A percentile compares a stretch with the other conserved stretches of the same genome.
phyloP scores from a whole-genome alignment of 306 rosid genomes.

The Castanospermum australe region DNA sequence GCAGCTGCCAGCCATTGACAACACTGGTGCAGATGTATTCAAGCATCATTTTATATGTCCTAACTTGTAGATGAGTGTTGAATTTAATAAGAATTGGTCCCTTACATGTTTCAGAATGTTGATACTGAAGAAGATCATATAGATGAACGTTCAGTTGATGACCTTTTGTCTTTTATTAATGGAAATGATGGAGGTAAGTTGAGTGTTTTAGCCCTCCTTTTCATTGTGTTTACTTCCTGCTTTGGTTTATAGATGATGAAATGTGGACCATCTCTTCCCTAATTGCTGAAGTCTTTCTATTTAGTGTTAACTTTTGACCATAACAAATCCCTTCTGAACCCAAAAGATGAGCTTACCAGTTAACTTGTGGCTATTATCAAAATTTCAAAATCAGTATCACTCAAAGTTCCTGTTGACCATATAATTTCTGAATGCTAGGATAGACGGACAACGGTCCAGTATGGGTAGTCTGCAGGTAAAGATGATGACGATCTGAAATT shows the following conservation, averaged over 20 bases:
- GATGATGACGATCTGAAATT: not conserved
- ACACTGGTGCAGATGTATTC: not conserved
- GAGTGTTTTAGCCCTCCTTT: slow-evolving; percentile 3
- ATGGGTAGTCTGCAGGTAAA: not conserved
- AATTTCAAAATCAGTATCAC: not conserved
- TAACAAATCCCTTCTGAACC: slow-evolving; percentile 1
- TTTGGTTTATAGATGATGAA: slow-evolving; percentile 12
- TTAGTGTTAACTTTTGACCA: not conserved
- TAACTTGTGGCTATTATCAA: not conserved
- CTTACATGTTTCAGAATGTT: slow-evolving; percentile 64
- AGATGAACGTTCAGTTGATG: slow-evolving; percentile 96
- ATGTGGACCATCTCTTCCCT: not conserved
- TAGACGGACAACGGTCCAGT: not conserved
- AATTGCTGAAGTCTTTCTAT: not conserved
- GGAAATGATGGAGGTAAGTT: slow-evolving; percentile 78
- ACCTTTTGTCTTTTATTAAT: slow-evolving; percentile 90
- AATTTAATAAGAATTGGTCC: not conserved
- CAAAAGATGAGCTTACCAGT: not conserved
- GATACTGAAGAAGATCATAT: slow-evolving; percentile 77
- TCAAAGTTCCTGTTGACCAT: not conserved
- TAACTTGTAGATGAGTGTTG: slow-evolving; percentile 1
- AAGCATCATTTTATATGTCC: slow-evolving; percentile 6
- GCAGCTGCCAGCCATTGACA: slow-evolving; percentile 6
- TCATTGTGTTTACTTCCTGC: not conserved
- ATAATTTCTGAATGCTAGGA: not conserved